These are phyloP conservation scores for Fusarium sp. DNA, from an alignment of 2,329 filamentous ascomycete genomes.

Conservation along the genomic window DNA sequence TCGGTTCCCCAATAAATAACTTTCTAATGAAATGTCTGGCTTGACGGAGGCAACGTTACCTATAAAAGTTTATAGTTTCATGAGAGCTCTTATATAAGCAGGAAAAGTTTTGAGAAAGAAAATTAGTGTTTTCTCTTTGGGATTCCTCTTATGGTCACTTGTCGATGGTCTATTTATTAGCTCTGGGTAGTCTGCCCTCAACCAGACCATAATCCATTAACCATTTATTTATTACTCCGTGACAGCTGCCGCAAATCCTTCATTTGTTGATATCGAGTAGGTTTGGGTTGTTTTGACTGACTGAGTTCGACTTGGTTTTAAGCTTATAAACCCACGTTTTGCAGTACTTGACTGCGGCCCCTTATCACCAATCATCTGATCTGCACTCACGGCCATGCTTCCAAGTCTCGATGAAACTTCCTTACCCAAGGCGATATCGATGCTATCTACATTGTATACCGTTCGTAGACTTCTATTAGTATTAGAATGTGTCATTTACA, in stretches of 20 bases:
- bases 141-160: background rate
- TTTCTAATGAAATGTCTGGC: background rate
- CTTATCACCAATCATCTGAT: background rate
- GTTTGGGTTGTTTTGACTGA: background rate
- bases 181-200: background rate
- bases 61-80: background rate
- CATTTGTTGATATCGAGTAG: background rate
- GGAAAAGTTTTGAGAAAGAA: background rate
- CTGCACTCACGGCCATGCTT: background rate
- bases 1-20: background rate
- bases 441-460: background rate
- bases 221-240: background rate
- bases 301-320: constrained; percentile 16
- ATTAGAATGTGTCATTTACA: background rate
- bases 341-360: background rate
- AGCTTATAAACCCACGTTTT: constrained; percentile 17
- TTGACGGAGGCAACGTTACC: background rate
- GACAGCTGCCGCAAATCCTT: background rate
- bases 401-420: background rate
- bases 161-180: background rate
- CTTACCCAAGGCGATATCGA: background rate
- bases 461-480: background rate
- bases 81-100: constrained; percentile 2
- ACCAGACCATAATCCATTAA: background rate
- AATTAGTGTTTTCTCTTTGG: background rate